A percentile compares a stretch with the other conserved stretches of the same genome.
Conservation (phyloP, 106 monocot genomes). For the Dendrobium chrysotoxum region DNA sequence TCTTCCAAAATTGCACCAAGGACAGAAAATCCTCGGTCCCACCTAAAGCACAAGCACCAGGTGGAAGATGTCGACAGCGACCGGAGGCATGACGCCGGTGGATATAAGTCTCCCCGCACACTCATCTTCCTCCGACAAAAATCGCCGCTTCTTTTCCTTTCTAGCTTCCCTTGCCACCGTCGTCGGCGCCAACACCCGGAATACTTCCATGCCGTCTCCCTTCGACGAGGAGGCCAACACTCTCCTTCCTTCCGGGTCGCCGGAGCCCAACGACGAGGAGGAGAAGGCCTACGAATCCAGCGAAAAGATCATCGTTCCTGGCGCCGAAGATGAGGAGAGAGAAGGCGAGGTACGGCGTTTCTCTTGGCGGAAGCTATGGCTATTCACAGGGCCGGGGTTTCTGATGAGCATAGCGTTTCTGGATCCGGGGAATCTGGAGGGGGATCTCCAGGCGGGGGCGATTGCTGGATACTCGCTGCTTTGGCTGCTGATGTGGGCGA, state of each 20-base stretch:
- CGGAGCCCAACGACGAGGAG: conserved; percentile 19
- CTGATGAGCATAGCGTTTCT: conserved; percentile 80
- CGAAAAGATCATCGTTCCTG: conserved; percentile 44
- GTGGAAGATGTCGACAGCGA: neutral
- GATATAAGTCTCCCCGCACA: conserved; percentile 8
- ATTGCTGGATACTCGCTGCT: conserved; percentile 62
- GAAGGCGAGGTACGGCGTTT: conserved; percentile 25
- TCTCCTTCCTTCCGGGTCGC: conserved; percentile 14
- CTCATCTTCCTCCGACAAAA: neutral
- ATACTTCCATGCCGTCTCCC: neutral
- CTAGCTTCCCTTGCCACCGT: neutral
- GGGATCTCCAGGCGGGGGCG: conserved; percentile 71
- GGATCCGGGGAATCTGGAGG: conserved; percentile 76
- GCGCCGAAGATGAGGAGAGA: conserved; percentile 1
- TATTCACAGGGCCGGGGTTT: conserved; percentile 71
- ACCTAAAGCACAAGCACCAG: too few relatives aligned
- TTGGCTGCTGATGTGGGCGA: conserved; percentile 68
- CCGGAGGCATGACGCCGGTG: neutral
- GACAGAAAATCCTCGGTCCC: too few relatives aligned
- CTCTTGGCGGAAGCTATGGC: conserved; percentile 68
- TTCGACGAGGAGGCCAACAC: conserved; percentile 20
- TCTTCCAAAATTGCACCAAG: too few relatives aligned
- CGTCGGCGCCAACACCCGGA: neutral
- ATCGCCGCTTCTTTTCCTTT: conserved; percentile 1
- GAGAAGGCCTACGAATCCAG: conserved; percentile 48